Percentiles rank a stretch among this genome's conserved stretches.
Evolutionary conservation across 768 basidiomycete genomes (phyloP).

Genomic region (Trametes punicea): DNA sequence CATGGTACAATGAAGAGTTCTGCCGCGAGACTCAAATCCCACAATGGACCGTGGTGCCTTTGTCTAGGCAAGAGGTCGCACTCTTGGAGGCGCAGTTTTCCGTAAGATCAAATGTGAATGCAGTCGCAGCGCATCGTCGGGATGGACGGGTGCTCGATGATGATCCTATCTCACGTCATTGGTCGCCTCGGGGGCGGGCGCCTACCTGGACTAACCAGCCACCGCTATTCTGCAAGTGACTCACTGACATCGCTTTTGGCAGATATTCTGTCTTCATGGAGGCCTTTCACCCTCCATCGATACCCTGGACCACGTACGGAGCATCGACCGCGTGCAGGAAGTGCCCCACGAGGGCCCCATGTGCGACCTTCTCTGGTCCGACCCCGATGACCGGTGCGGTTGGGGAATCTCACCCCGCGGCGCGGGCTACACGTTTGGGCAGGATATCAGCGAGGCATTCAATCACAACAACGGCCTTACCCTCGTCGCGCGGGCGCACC

Average conservation of each 20-base stretch:
- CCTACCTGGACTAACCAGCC: neutral
- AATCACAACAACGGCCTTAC: slow-evolving; percentile 99
- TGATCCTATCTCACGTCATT: neutral
- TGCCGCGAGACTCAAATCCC: too few relatives aligned
- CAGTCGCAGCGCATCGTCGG: neutral
- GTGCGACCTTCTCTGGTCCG: slow-evolving; percentile 99
- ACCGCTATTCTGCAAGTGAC: neutral
- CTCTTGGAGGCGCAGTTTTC: neutral
- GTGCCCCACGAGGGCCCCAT: slow-evolving; percentile 99
- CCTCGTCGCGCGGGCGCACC: slow-evolving; percentile 90
- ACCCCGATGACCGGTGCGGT: slow-evolving; percentile 98
- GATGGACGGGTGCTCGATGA: neutral
- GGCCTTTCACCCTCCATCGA: slow-evolving; percentile 98
- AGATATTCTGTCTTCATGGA: slow-evolving; percentile 99
- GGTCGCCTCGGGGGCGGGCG: slow-evolving; percentile 3
- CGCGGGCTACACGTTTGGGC: slow-evolving; percentile 98
- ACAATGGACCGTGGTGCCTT: too few relatives aligned
- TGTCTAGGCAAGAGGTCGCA: too few relatives aligned
- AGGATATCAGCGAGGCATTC: slow-evolving; percentile 98
- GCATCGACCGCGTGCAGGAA: slow-evolving; percentile 98
- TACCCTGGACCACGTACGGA: slow-evolving; percentile 98
- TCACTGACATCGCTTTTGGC: slow-evolving; percentile 4
- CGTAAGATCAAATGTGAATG: neutral
- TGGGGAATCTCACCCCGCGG: slow-evolving; percentile 99
- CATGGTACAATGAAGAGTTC: too few relatives aligned